phyloP scores from a whole-genome alignment of 768 basidiomycete genomes.

The Boletus patriciae region DNA sequence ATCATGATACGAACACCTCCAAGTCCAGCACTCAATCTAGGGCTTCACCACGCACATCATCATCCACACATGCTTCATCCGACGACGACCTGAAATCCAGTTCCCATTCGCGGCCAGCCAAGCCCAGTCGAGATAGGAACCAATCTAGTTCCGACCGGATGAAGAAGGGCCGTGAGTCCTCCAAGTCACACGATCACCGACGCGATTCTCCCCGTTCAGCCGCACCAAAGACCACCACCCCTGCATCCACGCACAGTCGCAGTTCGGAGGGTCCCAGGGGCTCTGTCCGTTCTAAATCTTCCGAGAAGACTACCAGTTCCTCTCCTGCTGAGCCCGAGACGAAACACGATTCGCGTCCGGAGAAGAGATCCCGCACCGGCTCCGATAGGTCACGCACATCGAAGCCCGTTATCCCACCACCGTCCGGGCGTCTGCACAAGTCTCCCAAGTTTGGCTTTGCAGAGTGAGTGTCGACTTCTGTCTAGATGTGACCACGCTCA shows the following conservation, averaged over 20 bases:
- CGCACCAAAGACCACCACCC: slow-evolving; percentile 3
- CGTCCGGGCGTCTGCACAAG: slow-evolving; percentile 24
- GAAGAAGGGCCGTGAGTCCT: slow-evolving; percentile 16
- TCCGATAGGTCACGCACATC: slow-evolving; percentile 16
- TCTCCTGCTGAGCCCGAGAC: background rate
- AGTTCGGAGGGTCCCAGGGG: slow-evolving; percentile 9
- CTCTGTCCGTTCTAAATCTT: slow-evolving; percentile 15
- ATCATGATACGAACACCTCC: slow-evolving; percentile 7
- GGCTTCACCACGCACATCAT: slow-evolving; percentile 14
- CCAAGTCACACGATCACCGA: slow-evolving; percentile 26
- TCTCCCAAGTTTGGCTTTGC: slow-evolving; percentile 24
- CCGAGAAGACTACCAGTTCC: slow-evolving; percentile 11
- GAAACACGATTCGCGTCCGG: slow-evolving; percentile 9
- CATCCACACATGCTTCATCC: slow-evolving; percentile 17
- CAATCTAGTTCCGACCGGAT: slow-evolving; percentile 19
- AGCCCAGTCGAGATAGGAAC: slow-evolving; percentile 12
- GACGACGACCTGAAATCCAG: slow-evolving; percentile 11
- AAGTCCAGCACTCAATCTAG: slow-evolving; percentile 12
- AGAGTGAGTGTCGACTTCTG: slow-evolving; percentile 25
- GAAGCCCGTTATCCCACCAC: slow-evolving; percentile 33
- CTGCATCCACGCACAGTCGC: slow-evolving; percentile 14
- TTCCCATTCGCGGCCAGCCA: slow-evolving; percentile 17
- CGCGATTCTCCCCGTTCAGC: slow-evolving; percentile 19
- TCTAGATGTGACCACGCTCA: slow-evolving; percentile 6
- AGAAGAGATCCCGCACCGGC: slow-evolving; percentile 13